These are phyloP conservation scores for Aspergillus viridinutans DNA, from an alignment of 2,329 filamentous ascomycete species.

Conservation along the genomic window DNA sequence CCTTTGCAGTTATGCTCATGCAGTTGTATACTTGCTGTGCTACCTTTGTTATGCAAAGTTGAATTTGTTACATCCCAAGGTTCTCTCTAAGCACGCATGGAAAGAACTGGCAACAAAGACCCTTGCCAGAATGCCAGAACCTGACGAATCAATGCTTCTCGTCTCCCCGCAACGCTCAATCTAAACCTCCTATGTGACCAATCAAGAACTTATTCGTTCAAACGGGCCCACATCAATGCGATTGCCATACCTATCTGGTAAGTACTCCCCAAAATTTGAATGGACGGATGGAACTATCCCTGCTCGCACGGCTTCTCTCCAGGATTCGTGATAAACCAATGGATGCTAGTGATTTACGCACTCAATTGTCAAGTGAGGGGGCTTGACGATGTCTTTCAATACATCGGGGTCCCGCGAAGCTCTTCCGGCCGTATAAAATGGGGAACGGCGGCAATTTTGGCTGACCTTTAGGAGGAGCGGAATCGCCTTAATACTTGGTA, in stretches of 20 bases:
- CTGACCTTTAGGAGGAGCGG: not conserved
- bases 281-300: not conserved
- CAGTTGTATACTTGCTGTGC: not conserved
- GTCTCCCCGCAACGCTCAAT: not conserved
- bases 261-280: not conserved
- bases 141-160: conserved; percentile 5
- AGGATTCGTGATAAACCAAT: not conserved
- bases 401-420: not conserved
- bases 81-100: not conserved
- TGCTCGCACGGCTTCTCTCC: not conserved
- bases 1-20: not conserved
- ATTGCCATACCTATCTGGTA: not conserved
- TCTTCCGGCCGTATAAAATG: not conserved
- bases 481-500: not conserved
- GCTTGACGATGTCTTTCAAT: not conserved
- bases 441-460: not conserved
- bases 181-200: not conserved
- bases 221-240: not conserved
- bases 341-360: not conserved
- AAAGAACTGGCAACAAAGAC: not conserved
- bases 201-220: not conserved
- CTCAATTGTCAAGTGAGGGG: not conserved
- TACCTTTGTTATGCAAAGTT: too few species aligned
- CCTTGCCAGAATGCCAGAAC: conserved; percentile 2
- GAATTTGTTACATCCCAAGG: not conserved